phyloP scores from a whole-genome alignment of 257 asterid genomes.

The Solanum peruvianum region DNA sequence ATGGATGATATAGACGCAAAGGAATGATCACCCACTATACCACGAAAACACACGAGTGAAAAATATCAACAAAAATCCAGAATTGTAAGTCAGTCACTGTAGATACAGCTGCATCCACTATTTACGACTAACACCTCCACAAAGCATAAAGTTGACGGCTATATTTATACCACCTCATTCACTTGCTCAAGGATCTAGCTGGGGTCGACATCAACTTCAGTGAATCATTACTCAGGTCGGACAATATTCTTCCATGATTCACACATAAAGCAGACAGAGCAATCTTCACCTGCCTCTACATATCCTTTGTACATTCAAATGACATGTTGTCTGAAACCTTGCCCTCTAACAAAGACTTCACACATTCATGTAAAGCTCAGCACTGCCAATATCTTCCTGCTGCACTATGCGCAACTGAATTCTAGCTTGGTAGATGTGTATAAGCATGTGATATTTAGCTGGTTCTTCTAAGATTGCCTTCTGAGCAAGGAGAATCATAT shows the following conservation, averaged over 20 bases:
- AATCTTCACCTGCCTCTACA: not conserved
- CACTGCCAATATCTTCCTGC: not conserved
- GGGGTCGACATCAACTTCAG: not conserved
- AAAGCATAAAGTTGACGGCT: not conserved
- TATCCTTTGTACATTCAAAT: not conserved
- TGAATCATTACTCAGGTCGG: not conserved
- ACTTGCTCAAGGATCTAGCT: not conserved
- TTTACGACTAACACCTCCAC: not conserved
- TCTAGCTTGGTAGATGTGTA: not conserved
- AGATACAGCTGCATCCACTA: not conserved
- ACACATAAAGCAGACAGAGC: not conserved
- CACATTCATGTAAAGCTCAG: not conserved
- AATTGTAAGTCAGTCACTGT: not conserved
- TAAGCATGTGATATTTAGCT: not conserved
- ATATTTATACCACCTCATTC: not conserved
- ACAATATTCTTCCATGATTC: not conserved
- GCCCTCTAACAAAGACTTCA: not conserved
- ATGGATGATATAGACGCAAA: not conserved
- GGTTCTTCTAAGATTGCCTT: not conserved
- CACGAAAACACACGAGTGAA: not conserved
- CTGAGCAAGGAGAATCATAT: conserved; percentile 4
- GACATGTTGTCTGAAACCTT: not conserved
- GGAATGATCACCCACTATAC: not conserved
- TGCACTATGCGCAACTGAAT: not conserved
- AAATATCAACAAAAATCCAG: not conserved